Percentiles rank a stretch among this genome's conserved stretches.
These are phyloP conservation scores for Neocallimastix lanati DNA, from an alignment of 192 early-diverging fungal genomes.

Conservation along the genomic window DNA sequence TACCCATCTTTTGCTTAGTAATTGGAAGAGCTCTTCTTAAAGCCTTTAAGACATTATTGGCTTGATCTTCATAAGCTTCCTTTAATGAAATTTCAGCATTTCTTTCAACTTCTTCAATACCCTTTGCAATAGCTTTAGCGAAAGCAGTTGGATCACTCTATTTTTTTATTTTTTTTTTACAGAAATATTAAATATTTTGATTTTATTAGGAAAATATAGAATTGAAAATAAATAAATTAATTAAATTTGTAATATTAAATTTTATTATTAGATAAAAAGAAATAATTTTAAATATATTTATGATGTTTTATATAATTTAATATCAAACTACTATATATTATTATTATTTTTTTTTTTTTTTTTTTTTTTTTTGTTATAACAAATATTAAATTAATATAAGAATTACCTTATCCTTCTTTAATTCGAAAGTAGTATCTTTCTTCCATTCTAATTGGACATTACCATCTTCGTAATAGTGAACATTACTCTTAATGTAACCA, in stretches of 20 bases:
- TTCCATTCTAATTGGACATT: conserved; percentile 85
- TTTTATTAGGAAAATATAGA: too few species aligned
- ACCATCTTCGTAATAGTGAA: conserved; percentile 99
- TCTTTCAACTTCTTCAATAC: conserved; percentile 51
- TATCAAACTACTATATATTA: too few species aligned
- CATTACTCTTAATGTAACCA: conserved; percentile 54
- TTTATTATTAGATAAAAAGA: too few species aligned
- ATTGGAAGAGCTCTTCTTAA: conserved; percentile 77
- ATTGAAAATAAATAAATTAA: too few species aligned
- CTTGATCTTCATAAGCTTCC: conserved; percentile 56
- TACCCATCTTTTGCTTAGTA: conserved; percentile 61
- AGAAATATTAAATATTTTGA: too few species aligned
- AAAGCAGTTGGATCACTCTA: conserved; percentile 13
- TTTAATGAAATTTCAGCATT: conserved; percentile 73
- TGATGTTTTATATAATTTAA: too few species aligned
- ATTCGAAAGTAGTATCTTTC: conserved; percentile 34
- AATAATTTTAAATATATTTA: too few species aligned
- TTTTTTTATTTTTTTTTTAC: too few species aligned
- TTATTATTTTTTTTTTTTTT: too few species aligned
- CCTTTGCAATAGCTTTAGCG: conserved; percentile 37
- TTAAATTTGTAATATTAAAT: too few species aligned
- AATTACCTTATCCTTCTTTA: neutral
- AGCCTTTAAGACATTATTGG: conserved; percentile 77
- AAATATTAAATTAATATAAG: too few species aligned
- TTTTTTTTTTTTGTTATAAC: too few species aligned